Percentiles rank a stretch among this genome's conserved stretches.
phyloP scores from a whole-genome alignment of 169 alveolate species.

The Plasmodium gonderi region DNA sequence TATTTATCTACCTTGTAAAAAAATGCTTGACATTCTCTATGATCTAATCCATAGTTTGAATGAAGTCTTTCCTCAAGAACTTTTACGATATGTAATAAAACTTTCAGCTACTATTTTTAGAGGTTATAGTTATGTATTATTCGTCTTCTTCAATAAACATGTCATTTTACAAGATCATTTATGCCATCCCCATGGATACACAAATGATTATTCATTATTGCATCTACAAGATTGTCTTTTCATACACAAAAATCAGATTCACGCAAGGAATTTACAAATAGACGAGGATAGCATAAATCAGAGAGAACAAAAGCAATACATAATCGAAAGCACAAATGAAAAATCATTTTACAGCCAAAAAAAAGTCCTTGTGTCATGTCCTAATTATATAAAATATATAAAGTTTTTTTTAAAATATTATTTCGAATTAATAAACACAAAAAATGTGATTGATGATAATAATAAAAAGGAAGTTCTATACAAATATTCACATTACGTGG shows the following conservation, averaged over 20 bases:
- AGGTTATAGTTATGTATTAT: slow-evolving; percentile 56
- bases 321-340: background rate
- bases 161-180: slow-evolving; percentile 5
- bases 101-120: slow-evolving; percentile 43
- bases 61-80: slow-evolving; percentile 45
- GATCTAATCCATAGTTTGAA: background rate
- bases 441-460: slow-evolving; percentile 37
- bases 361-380: slow-evolving; percentile 40
- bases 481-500: slow-evolving; percentile 51
- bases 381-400: slow-evolving; percentile 48
- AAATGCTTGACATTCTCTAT: slow-evolving; percentile 10
- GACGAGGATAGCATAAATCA: no score
- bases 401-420: slow-evolving; percentile 33
- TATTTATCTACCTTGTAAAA: slow-evolving; percentile 34
- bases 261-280: background rate
- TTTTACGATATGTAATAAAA: slow-evolving; percentile 36
- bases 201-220: background rate
- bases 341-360: background rate
- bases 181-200: background rate
- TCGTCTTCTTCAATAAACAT: slow-evolving; percentile 46
- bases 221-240: background rate
- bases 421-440: slow-evolving; percentile 55
- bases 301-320: background rate
- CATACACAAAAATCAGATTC: background rate
- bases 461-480: slow-evolving; percentile 44